Conservation (phyloP, 495 filamentous ascomycete species). For the Lophiotrema nucula region DNA sequence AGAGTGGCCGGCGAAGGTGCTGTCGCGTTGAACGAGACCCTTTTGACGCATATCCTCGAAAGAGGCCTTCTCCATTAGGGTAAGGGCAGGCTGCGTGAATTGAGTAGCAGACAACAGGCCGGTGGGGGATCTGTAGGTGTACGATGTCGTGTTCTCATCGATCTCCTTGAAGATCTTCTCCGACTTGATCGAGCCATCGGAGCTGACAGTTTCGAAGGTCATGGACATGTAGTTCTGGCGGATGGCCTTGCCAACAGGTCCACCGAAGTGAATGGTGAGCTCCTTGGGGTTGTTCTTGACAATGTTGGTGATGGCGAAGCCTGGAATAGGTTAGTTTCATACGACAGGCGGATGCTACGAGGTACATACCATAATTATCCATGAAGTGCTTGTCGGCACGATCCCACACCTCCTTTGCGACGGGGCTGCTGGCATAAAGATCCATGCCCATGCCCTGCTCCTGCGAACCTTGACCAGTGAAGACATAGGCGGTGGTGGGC, state of each 20-base stretch:
- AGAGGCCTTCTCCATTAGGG: constrained; percentile 98
- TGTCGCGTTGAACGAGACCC: constrained; percentile 92
- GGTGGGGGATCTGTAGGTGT: constrained; percentile 94
- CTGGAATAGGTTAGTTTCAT: constrained; percentile 52
- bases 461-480: constrained; percentile 96
- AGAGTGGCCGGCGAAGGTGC: constrained; percentile 96
- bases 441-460: constrained; percentile 99
- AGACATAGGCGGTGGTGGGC: constrained; percentile 94
- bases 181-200: constrained; percentile 89
- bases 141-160: constrained; percentile 83
- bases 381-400: constrained; percentile 96
- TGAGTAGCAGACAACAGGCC: constrained; percentile 96
- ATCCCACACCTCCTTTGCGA: constrained; percentile 98
- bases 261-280: constrained; percentile 97
- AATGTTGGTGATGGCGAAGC: constrained; percentile 95
- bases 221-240: constrained; percentile 99
- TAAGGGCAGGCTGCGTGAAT: constrained; percentile 96
- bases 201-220: constrained; percentile 94
- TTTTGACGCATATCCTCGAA: constrained; percentile 99
- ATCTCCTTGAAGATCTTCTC: constrained; percentile 99
- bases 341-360: background rate
- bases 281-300: constrained; percentile 99
- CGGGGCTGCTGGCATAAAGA: constrained; percentile 84
- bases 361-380: constrained; percentile 88
- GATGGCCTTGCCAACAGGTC: constrained; percentile 93